Evolutionary conservation across 768 basidiomycete species (phyloP), one percentile per base, ranked within the genome.

Genomic region (Gymnopilus junonius): DNA sequence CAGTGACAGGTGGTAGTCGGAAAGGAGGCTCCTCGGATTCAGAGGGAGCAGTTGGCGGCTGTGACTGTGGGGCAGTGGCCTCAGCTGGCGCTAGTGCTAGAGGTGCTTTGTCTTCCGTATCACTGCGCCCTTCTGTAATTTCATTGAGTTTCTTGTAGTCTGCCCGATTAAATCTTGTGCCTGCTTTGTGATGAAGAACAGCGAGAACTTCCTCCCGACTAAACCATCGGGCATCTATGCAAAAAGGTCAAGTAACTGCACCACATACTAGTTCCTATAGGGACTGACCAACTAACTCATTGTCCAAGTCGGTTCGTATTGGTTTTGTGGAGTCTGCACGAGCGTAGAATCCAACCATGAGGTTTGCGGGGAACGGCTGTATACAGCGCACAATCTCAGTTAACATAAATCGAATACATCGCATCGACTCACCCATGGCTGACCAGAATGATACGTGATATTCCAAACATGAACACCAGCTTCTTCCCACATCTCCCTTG

Each of bases 401-500:
- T 27, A 58, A 23, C 27, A n/a, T 1, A 14, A 15, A 45, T 27
- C 31, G 8, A 6, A 56, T 17, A 12, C 54, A 40, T n/a, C 17
- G 21, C 35, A 55, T 20, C 14, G 25, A 42, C 84, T 64, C 67
- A 91, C 93, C 93, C 93, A 95, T 58, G 94, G 94, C 68, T 94
- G 93, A 34, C 82, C 86, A 59, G 91, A 93, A 74, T 95, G 93
- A 72, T 97, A 98, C 66, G 82, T 82, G 25, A 95, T 84, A 66
- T 94, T 83, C 80, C 89, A 90, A 23, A 94, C 93, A 50, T 83
- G 85, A n/a, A 99, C 84, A 4, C 97, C 97, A 2, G 94, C 93
- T 75, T 99, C 97, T 74, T 99, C 97, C 89, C 94, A 94, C 74
- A 97, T 90, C 75, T 99, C 97, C 39, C 97, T 84, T 56, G 85